Evolutionary conservation across 768 basidiomycete species (phyloP), one percentile per base, ranked within the genome.

Genomic region (Rhodotorula graminis): DNA sequence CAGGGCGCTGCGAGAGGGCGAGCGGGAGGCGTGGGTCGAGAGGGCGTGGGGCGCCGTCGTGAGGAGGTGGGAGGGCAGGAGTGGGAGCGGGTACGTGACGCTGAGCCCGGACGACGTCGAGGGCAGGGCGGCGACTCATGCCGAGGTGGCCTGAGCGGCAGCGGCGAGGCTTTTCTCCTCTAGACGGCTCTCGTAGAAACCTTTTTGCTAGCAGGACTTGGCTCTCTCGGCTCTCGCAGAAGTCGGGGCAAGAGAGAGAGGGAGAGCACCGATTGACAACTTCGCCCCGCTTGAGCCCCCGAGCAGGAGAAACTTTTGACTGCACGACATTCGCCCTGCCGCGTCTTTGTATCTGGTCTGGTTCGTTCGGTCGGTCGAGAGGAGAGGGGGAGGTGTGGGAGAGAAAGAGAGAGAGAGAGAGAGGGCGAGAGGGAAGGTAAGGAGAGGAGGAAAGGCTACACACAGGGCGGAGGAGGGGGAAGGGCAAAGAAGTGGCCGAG

Each of bases 51-150:
- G 46, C n/a, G 21, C 19, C 44, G 50, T 65, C 29, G 31, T 55
- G 27, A 29, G 12, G 40, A 50, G 65, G 59, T 58, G 58, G 63
- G 50, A 18, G 40, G 64, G 62, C 0, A 64, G 52, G 6, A 56
- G 63, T 49, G 25, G 53, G 12, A 61, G 18, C n/a, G 61, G 74
- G 29, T 76, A 76, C 25, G 62, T 72, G 4, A 67, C 53, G 33
- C 29, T 76, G 1, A 67, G 37, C 14, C 71, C 71, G n/a, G 74
- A 72, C 55, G 74, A 72, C 25, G 63, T 72, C 12, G 71, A 72
- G 50, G 61, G 50, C 0, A 33, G 63, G 31, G 27, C 58, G 14
- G 50, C 71, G 52, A 31, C 58, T 18, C 71, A 72, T 52, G 27
- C 55, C 0, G 71, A 72, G 11, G 29, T 49, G 64, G 58, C 56